A percentile compares a stretch with the other conserved stretches of the same genome.
phyloP scores from a whole-genome alignment of 2,329 filamentous ascomycete genomes.

The Aspergillus niger region DNA sequence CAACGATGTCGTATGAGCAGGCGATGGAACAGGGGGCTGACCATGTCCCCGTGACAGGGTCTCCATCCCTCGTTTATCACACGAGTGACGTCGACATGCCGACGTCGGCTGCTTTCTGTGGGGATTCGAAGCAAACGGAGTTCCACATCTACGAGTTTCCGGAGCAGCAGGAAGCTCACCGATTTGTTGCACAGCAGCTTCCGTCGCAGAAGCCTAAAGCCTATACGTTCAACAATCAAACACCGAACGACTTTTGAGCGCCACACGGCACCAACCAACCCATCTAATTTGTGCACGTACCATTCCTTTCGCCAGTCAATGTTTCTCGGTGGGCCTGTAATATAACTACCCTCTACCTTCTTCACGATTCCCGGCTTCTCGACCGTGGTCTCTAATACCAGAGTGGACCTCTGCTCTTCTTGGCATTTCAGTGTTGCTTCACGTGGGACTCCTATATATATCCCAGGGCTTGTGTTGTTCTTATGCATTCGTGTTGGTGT shows the following conservation, averaged over 20 bases:
- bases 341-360: background rate
- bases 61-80: conserved; percentile 37
- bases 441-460: conserved; percentile 17
- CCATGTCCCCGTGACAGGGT: conserved; percentile 33
- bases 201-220: conserved; percentile 44
- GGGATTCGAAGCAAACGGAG: conserved; percentile 40
- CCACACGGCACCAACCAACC: background rate
- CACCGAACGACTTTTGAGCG: conserved; percentile 40
- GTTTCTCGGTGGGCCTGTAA: conserved; percentile 1
- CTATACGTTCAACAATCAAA: conserved; percentile 48
- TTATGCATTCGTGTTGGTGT: conserved; percentile 21
- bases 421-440: conserved; percentile 9
- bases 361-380: background rate
- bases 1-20: conserved; percentile 42
- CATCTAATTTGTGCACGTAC: background rate
- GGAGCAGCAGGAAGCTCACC: conserved; percentile 47
- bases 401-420: conserved; percentile 12
- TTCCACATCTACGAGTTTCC: conserved; percentile 50
- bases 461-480: conserved; percentile 12
- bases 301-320: conserved; percentile 8
- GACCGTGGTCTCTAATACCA: conserved; percentile 1
- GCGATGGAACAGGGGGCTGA: conserved; percentile 33
- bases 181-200: conserved; percentile 46
- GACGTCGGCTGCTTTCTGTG: conserved; percentile 24
- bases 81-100: conserved; percentile 34